A percentile compares a stretch with the other conserved stretches of the same genome.
These are phyloP conservation scores for Phytopythium helicoides DNA, from an alignment of 352 stramenopile genomes.

Conservation along the genomic window DNA sequence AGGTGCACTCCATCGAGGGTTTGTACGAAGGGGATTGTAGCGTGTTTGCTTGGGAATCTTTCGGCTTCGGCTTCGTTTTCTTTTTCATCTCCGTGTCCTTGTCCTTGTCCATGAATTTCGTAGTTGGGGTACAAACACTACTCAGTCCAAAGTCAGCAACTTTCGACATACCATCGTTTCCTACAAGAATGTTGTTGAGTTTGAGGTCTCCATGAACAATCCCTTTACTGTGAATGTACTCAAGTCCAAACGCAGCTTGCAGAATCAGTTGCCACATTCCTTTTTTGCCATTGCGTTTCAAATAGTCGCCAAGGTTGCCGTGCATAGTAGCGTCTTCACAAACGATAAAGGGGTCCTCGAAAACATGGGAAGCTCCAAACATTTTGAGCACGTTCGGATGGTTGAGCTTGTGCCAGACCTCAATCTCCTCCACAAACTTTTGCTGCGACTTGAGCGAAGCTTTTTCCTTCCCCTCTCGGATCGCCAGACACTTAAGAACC, in stretches of 20 bases:
- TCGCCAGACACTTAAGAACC: conserved; percentile 21
- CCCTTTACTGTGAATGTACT: conserved; percentile 22
- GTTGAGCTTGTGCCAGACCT: conserved; percentile 12
- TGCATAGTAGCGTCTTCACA: conserved; percentile 12
- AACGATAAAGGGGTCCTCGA: conserved; percentile 10
- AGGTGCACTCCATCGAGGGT: conserved; percentile 20
- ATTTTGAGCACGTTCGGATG: conserved; percentile 26
- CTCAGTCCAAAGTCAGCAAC: conserved; percentile 16
- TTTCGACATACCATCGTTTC: conserved; percentile 10
- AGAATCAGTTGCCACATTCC: conserved; percentile 11
- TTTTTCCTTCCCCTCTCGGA: background rate
- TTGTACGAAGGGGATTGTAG: background rate
- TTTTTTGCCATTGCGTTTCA: background rate
- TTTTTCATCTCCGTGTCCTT: background rate
- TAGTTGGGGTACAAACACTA: background rate
- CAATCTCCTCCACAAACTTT: conserved; percentile 13
- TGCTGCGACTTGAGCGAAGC: background rate
- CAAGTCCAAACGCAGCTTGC: conserved; percentile 29
- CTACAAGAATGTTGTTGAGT: conserved; percentile 20
- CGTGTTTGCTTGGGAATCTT: background rate
- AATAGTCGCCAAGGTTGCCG: conserved; percentile 11
- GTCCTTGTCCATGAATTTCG: background rate
- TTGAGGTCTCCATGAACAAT: conserved; percentile 17
- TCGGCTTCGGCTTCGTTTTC: background rate
- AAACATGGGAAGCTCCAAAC: conserved; percentile 21